Conservation (phyloP, 2,329 filamentous ascomycete genomes). For the Cercospora berteroae region DNA sequence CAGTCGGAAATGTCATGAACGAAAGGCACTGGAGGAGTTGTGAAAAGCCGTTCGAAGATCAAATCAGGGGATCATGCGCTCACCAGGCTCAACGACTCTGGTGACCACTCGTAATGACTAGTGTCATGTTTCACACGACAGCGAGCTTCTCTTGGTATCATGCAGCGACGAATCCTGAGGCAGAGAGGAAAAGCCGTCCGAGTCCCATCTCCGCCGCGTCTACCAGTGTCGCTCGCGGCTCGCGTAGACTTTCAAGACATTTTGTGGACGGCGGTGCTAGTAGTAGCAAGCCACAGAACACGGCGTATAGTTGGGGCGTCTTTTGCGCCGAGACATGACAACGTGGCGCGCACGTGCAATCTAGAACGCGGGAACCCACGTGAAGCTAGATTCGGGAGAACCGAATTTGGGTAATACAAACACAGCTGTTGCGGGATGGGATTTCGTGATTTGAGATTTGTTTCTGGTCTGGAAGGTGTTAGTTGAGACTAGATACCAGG, state of each 20-base stretch:
- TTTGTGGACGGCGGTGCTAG: not conserved
- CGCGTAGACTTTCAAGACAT: not conserved
- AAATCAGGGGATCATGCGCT: no score
- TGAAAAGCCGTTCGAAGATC: no score
- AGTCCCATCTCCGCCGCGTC: not conserved
- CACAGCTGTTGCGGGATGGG: not conserved
- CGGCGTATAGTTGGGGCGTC: not conserved
- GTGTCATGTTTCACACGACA: no score
- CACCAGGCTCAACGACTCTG: no score
- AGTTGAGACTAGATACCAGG: not conserved
- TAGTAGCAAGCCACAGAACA: not conserved
- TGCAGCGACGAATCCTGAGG: no score
- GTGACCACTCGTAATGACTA: no score
- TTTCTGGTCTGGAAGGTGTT: not conserved
- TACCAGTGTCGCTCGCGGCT: not conserved
- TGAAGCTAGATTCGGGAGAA: not conserved
- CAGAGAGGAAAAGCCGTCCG: not conserved
- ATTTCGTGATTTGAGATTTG: not conserved
- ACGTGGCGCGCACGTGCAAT: constrained; percentile 3
- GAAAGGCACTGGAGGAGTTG: no score
- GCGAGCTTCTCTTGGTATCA: no score
- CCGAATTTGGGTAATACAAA: not conserved
- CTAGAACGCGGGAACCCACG: not conserved
- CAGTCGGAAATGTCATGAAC: no score
- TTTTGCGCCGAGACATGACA: not conserved